These are phyloP conservation scores for Thielaviopsis euricoi DNA, from an alignment of 2,329 filamentous ascomycete genomes.

Conservation along the genomic window DNA sequence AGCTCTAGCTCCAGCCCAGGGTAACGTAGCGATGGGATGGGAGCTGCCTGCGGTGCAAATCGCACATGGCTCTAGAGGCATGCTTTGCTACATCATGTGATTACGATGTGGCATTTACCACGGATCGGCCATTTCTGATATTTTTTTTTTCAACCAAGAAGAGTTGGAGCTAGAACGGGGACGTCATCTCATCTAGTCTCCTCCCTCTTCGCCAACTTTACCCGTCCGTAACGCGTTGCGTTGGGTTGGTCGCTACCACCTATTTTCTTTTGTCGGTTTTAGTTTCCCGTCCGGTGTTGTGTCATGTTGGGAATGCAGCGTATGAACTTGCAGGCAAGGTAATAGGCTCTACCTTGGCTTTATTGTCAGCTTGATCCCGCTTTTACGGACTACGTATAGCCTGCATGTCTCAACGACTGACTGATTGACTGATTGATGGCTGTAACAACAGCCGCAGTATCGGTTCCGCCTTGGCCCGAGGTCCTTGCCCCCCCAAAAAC, in stretches of 20 bases:
- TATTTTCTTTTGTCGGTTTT: too few relatives aligned
- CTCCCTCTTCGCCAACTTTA: neutral
- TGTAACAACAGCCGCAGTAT: neutral
- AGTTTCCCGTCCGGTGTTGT: neutral
- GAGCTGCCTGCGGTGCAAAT: neutral
- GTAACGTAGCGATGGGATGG: neutral
- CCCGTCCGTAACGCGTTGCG: neutral
- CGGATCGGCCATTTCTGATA: neutral
- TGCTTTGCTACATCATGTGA: neutral
- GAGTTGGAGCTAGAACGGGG: neutral
- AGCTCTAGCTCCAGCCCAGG: neutral
- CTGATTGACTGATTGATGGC: too few relatives aligned
- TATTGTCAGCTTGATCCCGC: neutral
- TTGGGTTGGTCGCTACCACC: neutral
- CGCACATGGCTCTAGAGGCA: neutral
- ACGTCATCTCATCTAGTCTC: neutral
- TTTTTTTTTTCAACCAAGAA: too few relatives aligned
- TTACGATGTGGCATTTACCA: neutral
- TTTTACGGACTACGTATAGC: neutral
- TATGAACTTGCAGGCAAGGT: too few relatives aligned
- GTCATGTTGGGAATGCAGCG: neutral
- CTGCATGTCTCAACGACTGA: neutral
- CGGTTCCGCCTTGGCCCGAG: neutral
- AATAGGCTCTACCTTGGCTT: neutral
- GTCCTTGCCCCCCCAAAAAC: neutral